Evolutionary conservation across 371 early-diverging fungal genomes (phyloP).

Genomic region (Umbelopsis sp.): DNA sequence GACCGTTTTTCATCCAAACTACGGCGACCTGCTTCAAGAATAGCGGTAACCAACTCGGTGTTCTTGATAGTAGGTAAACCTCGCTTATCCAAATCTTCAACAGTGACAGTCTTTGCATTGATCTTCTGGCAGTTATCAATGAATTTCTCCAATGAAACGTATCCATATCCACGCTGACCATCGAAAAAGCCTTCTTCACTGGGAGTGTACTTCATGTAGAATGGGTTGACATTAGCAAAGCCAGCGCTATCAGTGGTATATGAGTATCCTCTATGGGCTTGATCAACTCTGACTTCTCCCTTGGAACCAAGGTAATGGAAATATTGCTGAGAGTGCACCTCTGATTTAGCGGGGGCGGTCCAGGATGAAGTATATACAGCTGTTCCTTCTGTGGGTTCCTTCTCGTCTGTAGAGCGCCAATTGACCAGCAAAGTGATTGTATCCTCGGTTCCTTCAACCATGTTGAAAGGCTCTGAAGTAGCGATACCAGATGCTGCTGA

Average conservation of each 20-base stretch:
- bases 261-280: conserved; percentile 58
- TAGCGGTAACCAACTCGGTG: conserved; percentile 48
- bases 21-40: conserved; percentile 53
- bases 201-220: conserved; percentile 54
- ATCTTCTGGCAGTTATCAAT: conserved; percentile 37
- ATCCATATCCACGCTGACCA: conserved; percentile 52
- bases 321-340: conserved; percentile 57
- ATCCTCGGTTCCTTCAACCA: conserved; percentile 45
- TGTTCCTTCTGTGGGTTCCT: conserved; percentile 33
- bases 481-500: conserved; percentile 49
- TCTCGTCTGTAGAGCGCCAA: conserved; percentile 33
- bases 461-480: conserved; percentile 33
- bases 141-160: conserved; percentile 43
- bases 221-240: conserved; percentile 43
- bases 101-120: conserved; percentile 28
- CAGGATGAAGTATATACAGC: conserved; percentile 58
- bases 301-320: conserved; percentile 50
- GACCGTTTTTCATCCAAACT: conserved; percentile 39
- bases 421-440: conserved; percentile 57
- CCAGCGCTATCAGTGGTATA: conserved; percentile 40
- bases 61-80: conserved; percentile 43
- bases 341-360: conserved; percentile 51
- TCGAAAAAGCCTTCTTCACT: conserved; percentile 49
- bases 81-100: conserved; percentile 33
- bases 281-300: conserved; percentile 56